These are phyloP conservation scores for Metroxylon sagu DNA, from an alignment of 176 grass and related monocot species.

Conservation along the genomic window DNA sequence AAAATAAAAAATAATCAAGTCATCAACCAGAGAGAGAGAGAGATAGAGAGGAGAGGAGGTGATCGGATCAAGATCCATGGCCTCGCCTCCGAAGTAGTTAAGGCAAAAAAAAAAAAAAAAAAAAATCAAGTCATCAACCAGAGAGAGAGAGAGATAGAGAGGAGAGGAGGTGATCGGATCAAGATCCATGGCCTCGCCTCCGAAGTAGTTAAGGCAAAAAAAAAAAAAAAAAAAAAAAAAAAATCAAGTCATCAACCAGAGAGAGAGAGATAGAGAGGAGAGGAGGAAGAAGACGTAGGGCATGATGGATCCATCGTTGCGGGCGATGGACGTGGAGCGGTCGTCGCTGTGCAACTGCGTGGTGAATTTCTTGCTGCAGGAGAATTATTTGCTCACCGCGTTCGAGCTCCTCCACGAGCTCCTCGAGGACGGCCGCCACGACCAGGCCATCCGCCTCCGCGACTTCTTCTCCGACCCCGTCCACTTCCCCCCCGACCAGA, in stretches of 20 bases:
- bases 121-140: too few relatives aligned
- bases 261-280: neutral
- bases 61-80: too few relatives aligned
- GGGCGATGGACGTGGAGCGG: slow-evolving; percentile 43
- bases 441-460: slow-evolving; percentile 79
- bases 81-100: too few relatives aligned
- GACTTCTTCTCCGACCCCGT: slow-evolving; percentile 65
- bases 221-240: too few relatives aligned
- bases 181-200: too few relatives aligned
- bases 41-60: neutral
- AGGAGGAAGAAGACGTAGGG: neutral
- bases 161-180: neutral
- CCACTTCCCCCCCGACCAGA: slow-evolving; percentile 62
- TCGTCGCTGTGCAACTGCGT: slow-evolving; percentile 98
- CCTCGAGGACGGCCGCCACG: slow-evolving; percentile 75
- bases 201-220: too few relatives aligned
- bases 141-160: neutral
- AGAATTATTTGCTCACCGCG: slow-evolving; percentile 82
- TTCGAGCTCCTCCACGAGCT: slow-evolving; percentile 94
- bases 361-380: slow-evolving; percentile 90
- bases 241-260: too few relatives aligned
- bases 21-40: too few relatives aligned
- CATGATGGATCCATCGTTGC: slow-evolving; percentile 7
- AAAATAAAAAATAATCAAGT: too few relatives aligned
- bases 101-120: too few relatives aligned